A percentile compares a stretch with the other conserved stretches of the same genome.
phyloP scores from a whole-genome alignment of 805 yeast genomes.

The Pichia exigua region DNA sequence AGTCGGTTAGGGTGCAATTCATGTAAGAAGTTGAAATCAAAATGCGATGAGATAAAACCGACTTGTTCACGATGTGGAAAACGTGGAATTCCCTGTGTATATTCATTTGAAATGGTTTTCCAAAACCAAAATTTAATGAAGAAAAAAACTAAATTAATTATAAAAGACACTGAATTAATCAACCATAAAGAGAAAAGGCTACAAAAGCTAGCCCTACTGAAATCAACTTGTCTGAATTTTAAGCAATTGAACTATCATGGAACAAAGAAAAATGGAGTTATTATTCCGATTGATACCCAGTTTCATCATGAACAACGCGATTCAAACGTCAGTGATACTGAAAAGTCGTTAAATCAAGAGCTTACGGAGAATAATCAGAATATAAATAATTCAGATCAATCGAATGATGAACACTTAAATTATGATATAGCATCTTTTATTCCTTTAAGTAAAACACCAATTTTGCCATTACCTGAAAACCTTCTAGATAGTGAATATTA shows the following conservation, averaged over 20 bases:
- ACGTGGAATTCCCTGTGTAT: conserved; percentile 2
- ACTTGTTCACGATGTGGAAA: conserved; percentile 13
- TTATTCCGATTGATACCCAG: not conserved
- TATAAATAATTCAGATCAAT: not conserved
- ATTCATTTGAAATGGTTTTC: conserved; percentile 7
- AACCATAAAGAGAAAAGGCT: not conserved
- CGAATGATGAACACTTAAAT: not conserved
- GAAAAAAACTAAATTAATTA: not conserved
- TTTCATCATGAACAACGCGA: not conserved
- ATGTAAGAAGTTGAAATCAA: conserved; percentile 17
- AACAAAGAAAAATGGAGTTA: not conserved
- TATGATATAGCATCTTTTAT: not conserved
- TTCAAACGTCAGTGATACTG: not conserved
- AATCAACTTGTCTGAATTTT: not conserved
- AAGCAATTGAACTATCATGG: not conserved
- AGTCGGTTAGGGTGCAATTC: conserved; percentile 8
- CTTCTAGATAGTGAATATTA: conserved; percentile 52
- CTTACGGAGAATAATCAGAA: not conserved
- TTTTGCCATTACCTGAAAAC: conserved; percentile 47
- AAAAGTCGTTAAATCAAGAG: too few species aligned
- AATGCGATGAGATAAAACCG: conserved; percentile 20
- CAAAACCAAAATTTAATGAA: conserved; percentile 2
- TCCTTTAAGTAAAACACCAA: conserved; percentile 8
- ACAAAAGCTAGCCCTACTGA: not conserved
- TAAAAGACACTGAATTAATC: conserved; percentile 1